Conservation (phyloP, 2,329 filamentous ascomycete genomes). For the Pyricularia grisea region DNA sequence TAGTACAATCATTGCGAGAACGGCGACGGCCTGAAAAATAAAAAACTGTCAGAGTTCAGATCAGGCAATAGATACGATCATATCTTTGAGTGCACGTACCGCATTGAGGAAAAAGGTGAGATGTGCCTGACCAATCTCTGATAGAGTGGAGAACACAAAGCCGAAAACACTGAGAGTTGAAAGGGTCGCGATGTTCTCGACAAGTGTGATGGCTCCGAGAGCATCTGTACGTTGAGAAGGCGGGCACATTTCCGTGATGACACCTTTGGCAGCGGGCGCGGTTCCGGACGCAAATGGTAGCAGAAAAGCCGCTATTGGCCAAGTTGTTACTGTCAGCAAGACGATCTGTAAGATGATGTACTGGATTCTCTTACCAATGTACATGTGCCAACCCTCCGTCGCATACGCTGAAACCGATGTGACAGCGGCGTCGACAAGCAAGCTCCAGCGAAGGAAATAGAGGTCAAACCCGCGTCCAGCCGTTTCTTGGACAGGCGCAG, state of each 20-base stretch:
- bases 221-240: conserved; percentile 54
- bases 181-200: conserved; percentile 59
- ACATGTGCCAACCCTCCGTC: conserved; percentile 57
- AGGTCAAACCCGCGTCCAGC: conserved; percentile 54
- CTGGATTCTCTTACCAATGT: conserved; percentile 32
- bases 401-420: conserved; percentile 56
- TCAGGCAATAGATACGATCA: not conserved
- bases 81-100: conserved; percentile 24
- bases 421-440: conserved; percentile 54
- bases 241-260: conserved; percentile 63
- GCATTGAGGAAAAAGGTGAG: conserved; percentile 61
- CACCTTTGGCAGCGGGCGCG: conserved; percentile 60
- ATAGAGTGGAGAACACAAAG: conserved; percentile 54
- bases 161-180: conserved; percentile 59
- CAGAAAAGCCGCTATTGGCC: conserved; percentile 41
- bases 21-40: conserved; percentile 35
- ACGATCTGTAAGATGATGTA: conserved; percentile 7
- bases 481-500: conserved; percentile 25
- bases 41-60: not conserved
- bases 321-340: not conserved
- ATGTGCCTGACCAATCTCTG: conserved; percentile 47
- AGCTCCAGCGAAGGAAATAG: conserved; percentile 55
- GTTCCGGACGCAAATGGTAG: conserved; percentile 62
- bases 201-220: conserved; percentile 57
- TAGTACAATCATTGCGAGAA: conserved; percentile 31